Evolutionary conservation across 75 land plant species (phyloP), one percentile per base, ranked within the genome.

Genomic region (Sequoia sempervirens): DNA sequence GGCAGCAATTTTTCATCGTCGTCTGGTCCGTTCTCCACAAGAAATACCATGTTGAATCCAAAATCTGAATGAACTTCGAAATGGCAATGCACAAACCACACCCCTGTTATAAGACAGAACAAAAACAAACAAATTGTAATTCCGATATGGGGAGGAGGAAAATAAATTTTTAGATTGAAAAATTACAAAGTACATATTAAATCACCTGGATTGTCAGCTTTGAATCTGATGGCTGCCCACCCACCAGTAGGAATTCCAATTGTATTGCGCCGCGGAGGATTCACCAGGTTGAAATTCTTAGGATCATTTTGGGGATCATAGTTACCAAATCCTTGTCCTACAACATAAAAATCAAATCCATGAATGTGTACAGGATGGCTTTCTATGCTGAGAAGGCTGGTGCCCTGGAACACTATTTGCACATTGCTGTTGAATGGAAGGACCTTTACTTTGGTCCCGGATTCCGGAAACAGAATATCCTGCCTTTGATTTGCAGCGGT

Each of bases 71-170:
- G 79, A 43, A 3, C 9, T 15, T 76, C 45, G 18, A 76, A 43
- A 76, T 76, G 28, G 46, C n/a, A 76, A 76, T 76, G 46, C 46
- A 76, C 45, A 36, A 76, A 76, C 79, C 79, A 76, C 23, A 76
- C 38, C 43, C 79, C 47, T 68, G 8, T 68, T 6, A 56, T 10
- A 68, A 5, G n/a, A 68, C 72, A 30, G 8, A 47, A 26, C 12
- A n/a, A n/a, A 68, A n/a, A 30, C 7, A 68, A 68, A 8, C n/a
- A 68, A 68, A 8, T 82, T 30, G 84, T 50, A 2, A 50, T 50
- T 50, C 15, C 53, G 12, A 50, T 14, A 50, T 11, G 2, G 1
- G 1, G 14, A 50, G 1, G 15, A 50, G 53, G 15, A 50, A 50
- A 50, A 12, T 50, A 13, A 15, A 9, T 46, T 12, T 47, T 47